phyloP scores from a whole-genome alignment of 2,329 filamentous ascomycete species.

The Graphilbum ipis-grandicollis region DNA sequence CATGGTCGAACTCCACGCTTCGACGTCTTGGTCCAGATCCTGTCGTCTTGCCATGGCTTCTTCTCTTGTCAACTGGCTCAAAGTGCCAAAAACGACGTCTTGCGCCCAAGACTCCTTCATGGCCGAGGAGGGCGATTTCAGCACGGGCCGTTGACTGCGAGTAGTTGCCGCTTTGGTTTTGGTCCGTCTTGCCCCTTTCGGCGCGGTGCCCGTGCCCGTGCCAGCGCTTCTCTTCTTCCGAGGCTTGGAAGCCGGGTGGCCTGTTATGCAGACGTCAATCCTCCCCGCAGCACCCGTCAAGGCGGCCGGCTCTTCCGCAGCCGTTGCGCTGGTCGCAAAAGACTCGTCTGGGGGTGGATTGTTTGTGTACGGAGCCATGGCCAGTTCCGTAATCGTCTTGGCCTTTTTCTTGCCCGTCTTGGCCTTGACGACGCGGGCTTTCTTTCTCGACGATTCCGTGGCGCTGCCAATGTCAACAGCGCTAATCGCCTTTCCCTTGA shows the following conservation, averaged over 20 bases:
- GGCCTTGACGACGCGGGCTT: constrained; percentile 16
- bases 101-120: constrained; percentile 48
- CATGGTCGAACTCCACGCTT: too few species aligned
- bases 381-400: constrained; percentile 61
- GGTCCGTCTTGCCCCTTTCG: constrained; percentile 1
- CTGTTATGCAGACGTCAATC: constrained; percentile 8
- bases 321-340: too few species aligned
- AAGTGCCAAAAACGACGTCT: constrained; percentile 72
- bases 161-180: constrained; percentile 20
- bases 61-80: constrained; percentile 61
- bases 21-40: too few species aligned
- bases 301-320: too few species aligned
- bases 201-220: constrained; percentile 13
- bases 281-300: too few species aligned
- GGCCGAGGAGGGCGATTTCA: constrained; percentile 55
- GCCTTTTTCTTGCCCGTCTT: constrained; percentile 50
- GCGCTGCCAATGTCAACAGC: neutral
- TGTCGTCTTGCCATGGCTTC: constrained; percentile 50
- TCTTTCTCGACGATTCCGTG: neutral
- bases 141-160: constrained; percentile 28
- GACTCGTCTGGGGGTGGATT: too few species aligned
- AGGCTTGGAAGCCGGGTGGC: constrained; percentile 13
- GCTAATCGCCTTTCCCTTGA: neutral
- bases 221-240: constrained; percentile 20
- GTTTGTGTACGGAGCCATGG: constrained; percentile 54